These are phyloP conservation scores for Parietichytrium sp. DNA, from an alignment of 108 stramenopile genomes.

Conservation along the genomic window DNA sequence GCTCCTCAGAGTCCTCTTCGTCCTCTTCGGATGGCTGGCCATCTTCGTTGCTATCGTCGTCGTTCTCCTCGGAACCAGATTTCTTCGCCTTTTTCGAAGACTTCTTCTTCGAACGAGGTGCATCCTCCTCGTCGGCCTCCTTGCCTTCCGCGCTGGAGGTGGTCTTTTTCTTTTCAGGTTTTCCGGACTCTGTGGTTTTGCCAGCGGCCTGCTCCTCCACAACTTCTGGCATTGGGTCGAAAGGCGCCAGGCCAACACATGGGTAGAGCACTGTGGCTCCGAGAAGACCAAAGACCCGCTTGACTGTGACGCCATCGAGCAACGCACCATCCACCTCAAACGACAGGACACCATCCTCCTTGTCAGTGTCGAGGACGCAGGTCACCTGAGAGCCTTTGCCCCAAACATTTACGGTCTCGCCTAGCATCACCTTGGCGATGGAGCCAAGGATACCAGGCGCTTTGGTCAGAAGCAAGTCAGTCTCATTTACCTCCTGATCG, in stretches of 20 bases:
- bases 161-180: neutral
- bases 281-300: slow-evolving; percentile 23
- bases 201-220: neutral
- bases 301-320: neutral
- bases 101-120: neutral
- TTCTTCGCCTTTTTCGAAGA: neutral
- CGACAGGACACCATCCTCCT: neutral
- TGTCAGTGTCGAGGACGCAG: slow-evolving; percentile 3
- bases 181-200: neutral
- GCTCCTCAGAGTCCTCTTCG: slow-evolving; percentile 24
- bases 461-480: neutral
- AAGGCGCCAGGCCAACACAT: slow-evolving; percentile 24
- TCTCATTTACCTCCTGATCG: neutral
- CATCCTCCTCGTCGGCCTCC: neutral
- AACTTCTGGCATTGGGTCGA: slow-evolving; percentile 16
- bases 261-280: slow-evolving; percentile 39
- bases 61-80: neutral
- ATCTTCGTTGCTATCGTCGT: neutral
- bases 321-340: neutral
- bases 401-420: slow-evolving; percentile 15
- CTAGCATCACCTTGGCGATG: neutral
- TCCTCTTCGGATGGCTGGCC: neutral
- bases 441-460: neutral
- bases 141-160: neutral
- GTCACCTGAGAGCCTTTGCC: neutral